Percentiles rank a stretch among this genome's conserved stretches.
These are phyloP conservation scores for Warburgia ugandensis DNA, from an alignment of 164 flowering plant species.

Conservation along the genomic window DNA sequence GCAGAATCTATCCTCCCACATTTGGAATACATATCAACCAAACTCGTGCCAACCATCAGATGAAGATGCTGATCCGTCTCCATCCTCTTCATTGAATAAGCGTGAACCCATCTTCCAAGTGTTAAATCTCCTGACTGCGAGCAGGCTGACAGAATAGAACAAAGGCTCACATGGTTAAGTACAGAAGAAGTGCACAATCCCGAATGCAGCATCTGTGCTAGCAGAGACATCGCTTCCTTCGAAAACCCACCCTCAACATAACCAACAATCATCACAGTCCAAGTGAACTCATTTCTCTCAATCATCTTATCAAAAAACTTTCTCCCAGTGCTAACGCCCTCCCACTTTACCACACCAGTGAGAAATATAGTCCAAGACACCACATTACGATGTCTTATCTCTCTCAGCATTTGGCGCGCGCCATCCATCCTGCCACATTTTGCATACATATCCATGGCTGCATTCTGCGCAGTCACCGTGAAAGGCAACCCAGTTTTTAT, in stretches of 20 bases:
- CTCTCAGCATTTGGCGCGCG: constrained; percentile 37
- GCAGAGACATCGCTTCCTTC: constrained; percentile 30
- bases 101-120: constrained; percentile 65
- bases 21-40: constrained; percentile 73
- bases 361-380: constrained; percentile 66
- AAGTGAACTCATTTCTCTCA: constrained; percentile 51
- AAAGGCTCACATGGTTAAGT: constrained; percentile 41
- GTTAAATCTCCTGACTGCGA: constrained; percentile 42
- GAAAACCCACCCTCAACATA: constrained; percentile 37
- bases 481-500: constrained; percentile 35
- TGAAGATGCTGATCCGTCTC: constrained; percentile 15
- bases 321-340: constrained; percentile 35
- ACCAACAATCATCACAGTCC: constrained; percentile 54
- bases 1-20: constrained; percentile 50
- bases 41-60: constrained; percentile 46
- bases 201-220: constrained; percentile 28
- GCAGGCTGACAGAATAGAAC: constrained; percentile 50
- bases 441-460: constrained; percentile 58
- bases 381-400: constrained; percentile 38
- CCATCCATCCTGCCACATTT: constrained; percentile 44
- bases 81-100: constrained; percentile 35
- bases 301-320: constrained; percentile 52
- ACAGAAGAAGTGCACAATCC: background rate
- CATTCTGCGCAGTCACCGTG: constrained; percentile 34
- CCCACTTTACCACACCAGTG: constrained; percentile 36